Conservation (phyloP, 495 filamentous ascomycete genomes). For the Glutinoglossum americanum region DNA sequence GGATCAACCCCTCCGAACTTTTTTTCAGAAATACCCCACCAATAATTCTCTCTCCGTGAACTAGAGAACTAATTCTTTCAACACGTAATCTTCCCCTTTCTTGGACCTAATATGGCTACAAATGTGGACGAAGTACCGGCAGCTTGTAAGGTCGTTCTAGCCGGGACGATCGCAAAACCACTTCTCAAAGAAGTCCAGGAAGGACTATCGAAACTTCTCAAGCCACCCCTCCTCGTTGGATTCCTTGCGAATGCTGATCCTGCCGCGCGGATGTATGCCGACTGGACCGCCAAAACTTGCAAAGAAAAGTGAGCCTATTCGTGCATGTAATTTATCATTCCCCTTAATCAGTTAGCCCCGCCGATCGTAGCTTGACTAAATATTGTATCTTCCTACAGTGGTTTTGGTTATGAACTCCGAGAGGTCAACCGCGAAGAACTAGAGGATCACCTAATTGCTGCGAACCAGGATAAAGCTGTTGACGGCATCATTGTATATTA, state of each 20-base stretch:
- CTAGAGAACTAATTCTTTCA: not conserved
- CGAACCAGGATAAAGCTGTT: constrained; percentile 55
- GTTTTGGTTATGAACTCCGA: constrained; percentile 70
- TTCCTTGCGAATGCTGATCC: constrained; percentile 86
- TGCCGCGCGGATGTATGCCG: constrained; percentile 76
- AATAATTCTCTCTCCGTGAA: not conserved
- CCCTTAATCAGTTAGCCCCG: not conserved
- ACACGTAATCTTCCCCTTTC: too few species aligned
- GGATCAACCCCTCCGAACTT: not conserved
- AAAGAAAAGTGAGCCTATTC: constrained; percentile 56
- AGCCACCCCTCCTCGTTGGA: constrained; percentile 59
- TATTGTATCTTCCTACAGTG: constrained; percentile 28
- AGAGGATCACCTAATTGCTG: constrained; percentile 63
- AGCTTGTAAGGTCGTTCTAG: constrained; percentile 70
- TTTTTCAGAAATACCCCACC: not conserved
- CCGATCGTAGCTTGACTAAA: not conserved
- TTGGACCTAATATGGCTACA: not conserved
- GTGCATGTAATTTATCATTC: not conserved
- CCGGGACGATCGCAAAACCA: constrained; percentile 59
- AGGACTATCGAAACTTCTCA: constrained; percentile 43
- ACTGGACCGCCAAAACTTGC: constrained; percentile 93
- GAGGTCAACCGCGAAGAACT: constrained; percentile 66
- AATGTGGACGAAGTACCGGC: not conserved
- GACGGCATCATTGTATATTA: constrained; percentile 98
- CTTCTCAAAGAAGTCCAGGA: constrained; percentile 58